phyloP scores from a whole-genome alignment of 805 yeast genomes.

The Scheffersomyces stipitis region DNA sequence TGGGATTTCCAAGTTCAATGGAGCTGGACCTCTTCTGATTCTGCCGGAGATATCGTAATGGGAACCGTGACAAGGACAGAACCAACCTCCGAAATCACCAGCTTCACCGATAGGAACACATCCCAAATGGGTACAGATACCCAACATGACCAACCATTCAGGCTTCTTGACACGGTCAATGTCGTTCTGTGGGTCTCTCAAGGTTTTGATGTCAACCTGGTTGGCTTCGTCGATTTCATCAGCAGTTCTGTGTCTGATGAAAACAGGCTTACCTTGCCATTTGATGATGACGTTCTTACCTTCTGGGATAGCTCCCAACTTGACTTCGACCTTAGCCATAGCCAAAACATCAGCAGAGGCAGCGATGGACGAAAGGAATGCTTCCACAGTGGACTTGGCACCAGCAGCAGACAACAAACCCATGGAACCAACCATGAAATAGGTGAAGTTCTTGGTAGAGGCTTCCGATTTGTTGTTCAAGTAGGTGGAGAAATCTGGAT shows the following conservation, averaged over 20 bases:
- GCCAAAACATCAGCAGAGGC: constrained; percentile 99
- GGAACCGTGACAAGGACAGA: constrained; percentile 99
- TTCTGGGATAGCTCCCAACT: constrained; percentile 87
- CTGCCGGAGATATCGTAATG: constrained; percentile 99
- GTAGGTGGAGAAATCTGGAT: constrained; percentile 86
- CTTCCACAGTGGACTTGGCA: constrained; percentile 93
- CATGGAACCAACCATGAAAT: constrained; percentile 96
- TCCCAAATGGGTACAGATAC: constrained; percentile 99
- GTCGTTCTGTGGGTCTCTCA: constrained; percentile 95
- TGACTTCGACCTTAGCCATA: constrained; percentile 98
- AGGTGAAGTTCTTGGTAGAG: constrained; percentile 76
- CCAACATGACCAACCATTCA: constrained; percentile 98
- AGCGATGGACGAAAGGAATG: constrained; percentile 88
- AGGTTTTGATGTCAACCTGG: constrained; percentile 64
- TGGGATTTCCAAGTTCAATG: constrained; percentile 96
- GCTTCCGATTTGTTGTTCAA: constrained; percentile 72
- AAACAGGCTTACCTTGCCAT: constrained; percentile 99
- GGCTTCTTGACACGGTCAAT: constrained; percentile 93
- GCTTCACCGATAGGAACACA: constrained; percentile 99
- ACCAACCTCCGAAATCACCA: constrained; percentile 99
- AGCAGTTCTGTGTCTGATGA: constrained; percentile 97
- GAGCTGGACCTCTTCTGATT: constrained; percentile 99
- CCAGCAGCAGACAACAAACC: constrained; percentile 91
- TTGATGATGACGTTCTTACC: constrained; percentile 98
- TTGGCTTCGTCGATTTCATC: constrained; percentile 95